phyloP scores from a whole-genome alignment of 495 filamentous ascomycete genomes.

The Saxispiralis lemnorum region DNA sequence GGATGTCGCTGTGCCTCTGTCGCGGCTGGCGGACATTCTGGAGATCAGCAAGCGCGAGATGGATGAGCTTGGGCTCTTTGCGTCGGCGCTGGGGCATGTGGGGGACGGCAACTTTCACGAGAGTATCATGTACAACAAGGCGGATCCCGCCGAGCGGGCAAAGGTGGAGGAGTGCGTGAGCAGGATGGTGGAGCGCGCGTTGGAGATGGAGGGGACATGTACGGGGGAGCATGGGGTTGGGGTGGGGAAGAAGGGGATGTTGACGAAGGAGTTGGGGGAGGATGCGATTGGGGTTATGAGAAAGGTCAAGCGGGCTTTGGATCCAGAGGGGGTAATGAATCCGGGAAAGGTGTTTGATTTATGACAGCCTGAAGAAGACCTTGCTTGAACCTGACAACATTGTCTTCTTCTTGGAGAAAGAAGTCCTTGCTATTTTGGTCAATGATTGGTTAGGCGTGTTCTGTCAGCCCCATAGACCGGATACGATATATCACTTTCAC shows the following conservation, averaged over 20 bases:
- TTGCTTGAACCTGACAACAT: too few relatives aligned
- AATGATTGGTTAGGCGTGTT: too few relatives aligned
- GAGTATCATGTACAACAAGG: slow-evolving; percentile 65
- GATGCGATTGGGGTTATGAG: slow-evolving; percentile 76
- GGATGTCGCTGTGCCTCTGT: slow-evolving; percentile 80
- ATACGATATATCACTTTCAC: too few relatives aligned
- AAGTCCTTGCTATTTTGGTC: too few relatives aligned
- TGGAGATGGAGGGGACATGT: slow-evolving; percentile 89
- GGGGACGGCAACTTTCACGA: slow-evolving; percentile 73
- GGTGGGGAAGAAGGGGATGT: slow-evolving; percentile 65
- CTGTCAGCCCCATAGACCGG: too few relatives aligned
- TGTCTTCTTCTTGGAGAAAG: too few relatives aligned
- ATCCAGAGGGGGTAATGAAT: too few relatives aligned
- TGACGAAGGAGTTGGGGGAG: slow-evolving; percentile 65
- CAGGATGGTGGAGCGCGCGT: slow-evolving; percentile 70
- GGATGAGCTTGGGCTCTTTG: slow-evolving; percentile 67
- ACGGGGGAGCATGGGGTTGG: slow-evolving; percentile 73
- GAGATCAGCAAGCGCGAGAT: slow-evolving; percentile 80
- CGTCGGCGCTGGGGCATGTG: slow-evolving; percentile 69
- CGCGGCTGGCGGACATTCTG: slow-evolving; percentile 72
- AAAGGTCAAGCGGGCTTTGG: slow-evolving; percentile 39
- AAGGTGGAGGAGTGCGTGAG: slow-evolving; percentile 66
- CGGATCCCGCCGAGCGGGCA: slow-evolving; percentile 44
- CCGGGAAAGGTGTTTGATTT: too few relatives aligned
- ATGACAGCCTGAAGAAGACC: too few relatives aligned